Conservation (phyloP, 1,284 basidiomycete species). For the Uromyces viciae-fabae region DNA sequence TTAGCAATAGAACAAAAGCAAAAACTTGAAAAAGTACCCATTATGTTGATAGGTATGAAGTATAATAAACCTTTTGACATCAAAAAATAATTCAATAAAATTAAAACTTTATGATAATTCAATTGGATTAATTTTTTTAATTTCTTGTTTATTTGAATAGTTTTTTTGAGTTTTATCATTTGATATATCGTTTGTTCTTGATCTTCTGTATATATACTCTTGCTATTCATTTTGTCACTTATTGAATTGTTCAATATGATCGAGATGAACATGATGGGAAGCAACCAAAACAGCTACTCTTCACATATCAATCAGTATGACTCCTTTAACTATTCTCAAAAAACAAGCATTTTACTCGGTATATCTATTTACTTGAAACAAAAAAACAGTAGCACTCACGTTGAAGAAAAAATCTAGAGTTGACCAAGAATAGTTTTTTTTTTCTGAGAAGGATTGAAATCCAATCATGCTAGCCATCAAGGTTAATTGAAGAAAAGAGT, state of each 20-base stretch:
- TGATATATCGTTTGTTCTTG: not conserved
- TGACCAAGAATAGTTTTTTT: not conserved
- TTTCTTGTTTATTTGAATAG: not conserved
- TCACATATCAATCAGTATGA: not conserved
- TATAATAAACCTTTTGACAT: conserved; percentile 4
- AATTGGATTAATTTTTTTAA: not conserved
- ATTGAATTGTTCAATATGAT: not conserved
- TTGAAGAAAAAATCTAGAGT: not conserved
- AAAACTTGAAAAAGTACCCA: not conserved
- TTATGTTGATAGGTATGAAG: not conserved
- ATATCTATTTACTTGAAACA: not conserved
- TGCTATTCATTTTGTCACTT: not conserved
- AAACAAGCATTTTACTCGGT: not conserved
- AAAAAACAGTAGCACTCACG: not conserved
- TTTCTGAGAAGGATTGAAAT: not conserved
- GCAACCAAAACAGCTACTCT: conserved; percentile 12
- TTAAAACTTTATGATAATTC: conserved; percentile 3
- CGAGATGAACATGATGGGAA: not conserved
- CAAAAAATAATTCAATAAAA: conserved; percentile 19
- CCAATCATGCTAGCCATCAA: not conserved
- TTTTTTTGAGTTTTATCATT: not conserved
- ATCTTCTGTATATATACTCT: not conserved
- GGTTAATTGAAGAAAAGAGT: conserved; percentile 5
- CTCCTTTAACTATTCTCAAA: not conserved
- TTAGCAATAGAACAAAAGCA: conserved; percentile 16